Conservation (phyloP, 139 green algal genomes). For the Chlamydomonas incerta region DNA sequence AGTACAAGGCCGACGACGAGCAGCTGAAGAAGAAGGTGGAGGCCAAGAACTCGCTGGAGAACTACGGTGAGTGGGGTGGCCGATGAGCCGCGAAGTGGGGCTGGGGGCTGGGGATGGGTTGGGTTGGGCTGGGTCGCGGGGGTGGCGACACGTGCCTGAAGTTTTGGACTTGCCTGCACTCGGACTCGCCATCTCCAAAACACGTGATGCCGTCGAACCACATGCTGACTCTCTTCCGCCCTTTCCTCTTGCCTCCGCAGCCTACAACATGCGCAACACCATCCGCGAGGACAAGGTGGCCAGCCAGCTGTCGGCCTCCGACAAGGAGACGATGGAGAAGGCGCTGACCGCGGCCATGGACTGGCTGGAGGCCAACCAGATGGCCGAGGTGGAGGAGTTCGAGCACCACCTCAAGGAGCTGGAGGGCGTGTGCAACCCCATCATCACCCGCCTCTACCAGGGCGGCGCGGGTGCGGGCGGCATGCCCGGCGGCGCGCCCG, state of each 20-base stretch:
- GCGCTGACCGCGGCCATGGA: slow-evolving; percentile 86
- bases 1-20: slow-evolving; percentile 99
- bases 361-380: slow-evolving; percentile 97
- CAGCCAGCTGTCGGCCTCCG: slow-evolving; percentile 60
- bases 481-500: slow-evolving; percentile 50
- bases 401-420: slow-evolving; percentile 98
- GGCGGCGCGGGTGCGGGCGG: slow-evolving; percentile 61
- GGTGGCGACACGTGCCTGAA: too few species aligned
- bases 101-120: too few species aligned
- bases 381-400: slow-evolving; percentile 97
- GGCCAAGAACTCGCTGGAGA: slow-evolving; percentile 96
- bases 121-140: too few species aligned
- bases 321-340: slow-evolving; percentile 94
- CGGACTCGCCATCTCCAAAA: too few species aligned
- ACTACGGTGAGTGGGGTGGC: slow-evolving; percentile 74
- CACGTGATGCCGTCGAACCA: too few species aligned
- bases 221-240: neutral
- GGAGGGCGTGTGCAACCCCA: slow-evolving; percentile 92
- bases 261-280: slow-evolving; percentile 96
- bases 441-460: slow-evolving; percentile 89
- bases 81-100: too few species aligned
- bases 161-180: too few species aligned
- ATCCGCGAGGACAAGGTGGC: slow-evolving; percentile 91
- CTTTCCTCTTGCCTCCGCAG: neutral
- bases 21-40: slow-evolving; percentile 89